Evolutionary conservation across 495 filamentous ascomycete genomes (phyloP).

Genomic region (Darksidea phi): DNA sequence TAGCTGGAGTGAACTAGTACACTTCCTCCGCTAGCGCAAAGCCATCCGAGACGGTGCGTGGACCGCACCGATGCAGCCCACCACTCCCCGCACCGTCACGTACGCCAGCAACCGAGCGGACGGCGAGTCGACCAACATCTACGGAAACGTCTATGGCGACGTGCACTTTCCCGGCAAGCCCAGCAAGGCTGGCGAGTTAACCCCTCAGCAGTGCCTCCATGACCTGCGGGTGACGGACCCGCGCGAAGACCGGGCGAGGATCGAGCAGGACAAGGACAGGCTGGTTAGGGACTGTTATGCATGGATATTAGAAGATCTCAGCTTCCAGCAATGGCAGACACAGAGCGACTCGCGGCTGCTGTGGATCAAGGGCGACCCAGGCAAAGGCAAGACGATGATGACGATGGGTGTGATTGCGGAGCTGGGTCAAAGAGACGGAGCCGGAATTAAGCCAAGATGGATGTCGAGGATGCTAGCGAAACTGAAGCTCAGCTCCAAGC

Average conservation of each 20-base stretch:
- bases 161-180: not conserved
- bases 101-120: conserved; percentile 5
- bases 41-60: too few relatives aligned
- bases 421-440: conserved; percentile 6
- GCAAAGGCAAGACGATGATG: conserved; percentile 48
- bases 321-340: conserved; percentile 44
- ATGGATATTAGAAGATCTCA: conserved; percentile 47
- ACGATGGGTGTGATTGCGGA: conserved; percentile 15
- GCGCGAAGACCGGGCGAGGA: conserved; percentile 43
- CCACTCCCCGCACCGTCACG: too few relatives aligned
- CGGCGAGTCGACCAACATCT: conserved; percentile 8
- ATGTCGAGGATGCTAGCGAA: conserved; percentile 8
- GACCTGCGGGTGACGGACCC: conserved; percentile 20
- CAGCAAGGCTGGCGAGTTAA: not conserved
- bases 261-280: conserved; percentile 46
- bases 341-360: conserved; percentile 40
- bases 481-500: conserved; percentile 8
- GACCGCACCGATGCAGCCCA: too few relatives aligned
- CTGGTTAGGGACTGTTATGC: conserved; percentile 46
- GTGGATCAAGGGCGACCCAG: conserved; percentile 47
- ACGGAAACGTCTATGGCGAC: conserved; percentile 3
- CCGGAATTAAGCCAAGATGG: not conserved
- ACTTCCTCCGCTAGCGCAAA: too few relatives aligned
- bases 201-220: conserved; percentile 3
- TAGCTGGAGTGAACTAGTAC: too few relatives aligned